Evolutionary conservation across 2,329 filamentous ascomycete genomes (phyloP), one percentile per base, ranked within the genome.

Genomic region (Aspergillus terreus): DNA sequence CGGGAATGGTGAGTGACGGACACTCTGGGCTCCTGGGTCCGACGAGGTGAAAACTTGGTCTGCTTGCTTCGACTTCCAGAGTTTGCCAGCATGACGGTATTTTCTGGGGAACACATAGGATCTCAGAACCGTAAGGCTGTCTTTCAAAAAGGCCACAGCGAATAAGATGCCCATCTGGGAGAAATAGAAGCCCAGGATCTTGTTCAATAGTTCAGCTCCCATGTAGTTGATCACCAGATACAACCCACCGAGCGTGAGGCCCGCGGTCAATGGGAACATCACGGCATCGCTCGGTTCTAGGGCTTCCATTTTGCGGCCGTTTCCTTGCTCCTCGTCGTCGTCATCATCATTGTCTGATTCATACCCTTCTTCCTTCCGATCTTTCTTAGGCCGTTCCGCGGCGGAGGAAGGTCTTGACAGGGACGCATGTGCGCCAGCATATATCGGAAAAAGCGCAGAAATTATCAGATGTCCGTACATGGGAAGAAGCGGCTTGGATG

Each of bases 161-260:
- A 89, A 90, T 55, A 88, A 85, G n/a, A 95, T 71, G 0, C 89
- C 90, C 65, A 92, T 84, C 52, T 83, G 70, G 3, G 88, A 88
- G 72, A 96, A 92, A 75, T 97, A 96, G 64, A 81, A 84, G 36
- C 88, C 86, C 19, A 97, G 75, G 36, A 95, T 81, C 70, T 86
- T 88, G 75, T 92, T 96, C 63, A 97, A 73, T 19, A 95, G 76
- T 10, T 84, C 78, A 1, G 91, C 89, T 58, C 92, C 79, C 50
- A 96, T 82, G 81, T 87, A 94, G 68, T 95, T 90, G 66, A 97
- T 90, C 53, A 96, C 77, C 62, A 92, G 86, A 75, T 97, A 97
- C 11, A 97, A 78, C 4, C 84, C 84, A 40, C 84, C 79, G 7
- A 97, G 81, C 1, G 86, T 83, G 9, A 77, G 64, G 2, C 85